phyloP scores from a whole-genome alignment of 2,329 filamentous ascomycete species.

The Trichoderma sp. region DNA sequence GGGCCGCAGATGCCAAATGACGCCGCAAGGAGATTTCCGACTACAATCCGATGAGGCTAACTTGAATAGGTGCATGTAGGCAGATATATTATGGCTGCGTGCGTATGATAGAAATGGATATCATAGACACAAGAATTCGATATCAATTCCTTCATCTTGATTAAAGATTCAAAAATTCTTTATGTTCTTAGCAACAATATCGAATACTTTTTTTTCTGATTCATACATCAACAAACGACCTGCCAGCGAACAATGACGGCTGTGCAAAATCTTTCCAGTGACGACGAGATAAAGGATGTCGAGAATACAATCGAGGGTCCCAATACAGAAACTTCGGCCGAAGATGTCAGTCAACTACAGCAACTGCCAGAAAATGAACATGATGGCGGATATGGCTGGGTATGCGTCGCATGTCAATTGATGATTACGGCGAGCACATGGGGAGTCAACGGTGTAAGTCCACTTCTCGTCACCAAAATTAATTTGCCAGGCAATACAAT shows the following conservation, averaged over 20 bases:
- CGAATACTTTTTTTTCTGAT: background rate
- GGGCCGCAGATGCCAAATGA: background rate
- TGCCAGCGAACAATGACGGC: background rate
- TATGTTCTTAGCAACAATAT: background rate
- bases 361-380: background rate
- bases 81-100: background rate
- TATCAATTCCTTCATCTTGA: background rate
- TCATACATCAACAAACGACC: too few relatives aligned
- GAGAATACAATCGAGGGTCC: background rate
- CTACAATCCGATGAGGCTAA: background rate
- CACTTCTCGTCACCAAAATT: background rate
- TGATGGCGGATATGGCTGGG: slow-evolving; percentile 57
- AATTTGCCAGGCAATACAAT: background rate
- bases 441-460: slow-evolving; percentile 44
- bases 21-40: background rate
- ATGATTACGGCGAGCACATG: slow-evolving; percentile 43
- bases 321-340: background rate
- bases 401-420: slow-evolving; percentile 37
- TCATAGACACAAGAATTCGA: background rate
- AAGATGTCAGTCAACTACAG: background rate
- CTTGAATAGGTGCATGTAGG: background rate
- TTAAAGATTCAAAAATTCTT: too few relatives aligned
- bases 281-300: background rate
- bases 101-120: background rate
- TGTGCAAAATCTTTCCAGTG: background rate